Conservation (phyloP, 2,329 filamentous ascomycete species). For the Diaporthe humulicola region DNA sequence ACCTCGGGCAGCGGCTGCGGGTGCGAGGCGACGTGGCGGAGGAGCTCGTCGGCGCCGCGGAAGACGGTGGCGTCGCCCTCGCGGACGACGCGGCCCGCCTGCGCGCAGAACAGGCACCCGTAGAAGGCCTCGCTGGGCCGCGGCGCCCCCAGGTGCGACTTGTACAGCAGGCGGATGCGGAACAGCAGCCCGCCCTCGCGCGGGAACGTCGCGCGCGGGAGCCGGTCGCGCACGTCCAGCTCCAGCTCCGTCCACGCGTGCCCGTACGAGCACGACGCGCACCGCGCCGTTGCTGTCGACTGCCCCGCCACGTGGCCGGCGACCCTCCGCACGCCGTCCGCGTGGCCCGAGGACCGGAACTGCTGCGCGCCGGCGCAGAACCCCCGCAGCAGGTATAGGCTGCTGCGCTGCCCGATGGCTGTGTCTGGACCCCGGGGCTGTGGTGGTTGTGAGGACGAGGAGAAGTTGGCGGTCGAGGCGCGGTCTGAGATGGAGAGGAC, state of each 20-base stretch:
- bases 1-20: slow-evolving; percentile 55
- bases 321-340: slow-evolving; percentile 52
- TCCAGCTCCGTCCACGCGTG: slow-evolving; percentile 36
- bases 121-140: slow-evolving; percentile 51
- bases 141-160: slow-evolving; percentile 54
- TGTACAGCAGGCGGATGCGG: slow-evolving; percentile 57
- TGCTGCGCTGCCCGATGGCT: slow-evolving; percentile 52
- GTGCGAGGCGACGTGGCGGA: slow-evolving; percentile 55
- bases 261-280: slow-evolving; percentile 41
- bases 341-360: slow-evolving; percentile 52
- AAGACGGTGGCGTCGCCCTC: slow-evolving; percentile 59
- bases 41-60: slow-evolving; percentile 51
- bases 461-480: slow-evolving; percentile 32
- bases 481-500: slow-evolving; percentile 20
- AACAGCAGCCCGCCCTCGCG: slow-evolving; percentile 49
- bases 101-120: slow-evolving; percentile 56
- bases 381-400: slow-evolving; percentile 51
- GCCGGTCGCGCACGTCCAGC: slow-evolving; percentile 34
- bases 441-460: slow-evolving; percentile 27
- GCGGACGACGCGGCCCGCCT: slow-evolving; percentile 49
- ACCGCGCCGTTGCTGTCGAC: slow-evolving; percentile 23
- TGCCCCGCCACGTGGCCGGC: slow-evolving; percentile 43
- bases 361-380: slow-evolving; percentile 56
- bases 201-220: slow-evolving; percentile 32
- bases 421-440: slow-evolving; percentile 45